phyloP scores from a whole-genome alignment of 202 grass and related monocot genomes.

The Hordeum pubiflorum region DNA sequence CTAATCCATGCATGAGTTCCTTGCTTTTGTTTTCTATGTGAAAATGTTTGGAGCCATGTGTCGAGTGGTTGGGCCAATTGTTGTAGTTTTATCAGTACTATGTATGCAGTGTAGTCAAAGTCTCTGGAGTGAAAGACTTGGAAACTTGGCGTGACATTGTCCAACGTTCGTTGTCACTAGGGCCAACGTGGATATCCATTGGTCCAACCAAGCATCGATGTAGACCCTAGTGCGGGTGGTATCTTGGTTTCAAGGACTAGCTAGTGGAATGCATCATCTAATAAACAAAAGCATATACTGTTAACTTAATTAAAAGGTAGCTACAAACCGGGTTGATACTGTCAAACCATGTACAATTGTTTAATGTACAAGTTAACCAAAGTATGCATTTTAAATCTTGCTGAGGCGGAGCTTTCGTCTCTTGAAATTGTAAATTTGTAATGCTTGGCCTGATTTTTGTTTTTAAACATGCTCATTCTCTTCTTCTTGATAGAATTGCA shows the following conservation, averaged over 20 bases:
- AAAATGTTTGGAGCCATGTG: constrained; percentile 2
- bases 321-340: background rate
- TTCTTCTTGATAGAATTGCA: background rate
- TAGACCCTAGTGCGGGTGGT: background rate
- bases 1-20: background rate
- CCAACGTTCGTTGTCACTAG: background rate
- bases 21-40: background rate
- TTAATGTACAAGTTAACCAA: constrained; percentile 4
- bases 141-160: constrained; percentile 22
- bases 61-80: constrained; percentile 21
- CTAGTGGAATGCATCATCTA: constrained; percentile 22
- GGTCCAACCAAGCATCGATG: constrained; percentile 34
- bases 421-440: too few species aligned
- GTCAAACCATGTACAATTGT: constrained; percentile 26
- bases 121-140: constrained; percentile 22
- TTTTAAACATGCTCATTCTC: too few species aligned
- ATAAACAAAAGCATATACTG: background rate
- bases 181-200: constrained; percentile 31
- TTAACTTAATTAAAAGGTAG: background rate
- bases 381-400: constrained; percentile 1
- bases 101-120: constrained; percentile 24
- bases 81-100: background rate
- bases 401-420: background rate
- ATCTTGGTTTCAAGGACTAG: constrained; percentile 2
- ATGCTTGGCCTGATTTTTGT: too few species aligned